Conservation (phyloP, 2,329 filamentous ascomycete species). For the Apiospora arundinis region DNA sequence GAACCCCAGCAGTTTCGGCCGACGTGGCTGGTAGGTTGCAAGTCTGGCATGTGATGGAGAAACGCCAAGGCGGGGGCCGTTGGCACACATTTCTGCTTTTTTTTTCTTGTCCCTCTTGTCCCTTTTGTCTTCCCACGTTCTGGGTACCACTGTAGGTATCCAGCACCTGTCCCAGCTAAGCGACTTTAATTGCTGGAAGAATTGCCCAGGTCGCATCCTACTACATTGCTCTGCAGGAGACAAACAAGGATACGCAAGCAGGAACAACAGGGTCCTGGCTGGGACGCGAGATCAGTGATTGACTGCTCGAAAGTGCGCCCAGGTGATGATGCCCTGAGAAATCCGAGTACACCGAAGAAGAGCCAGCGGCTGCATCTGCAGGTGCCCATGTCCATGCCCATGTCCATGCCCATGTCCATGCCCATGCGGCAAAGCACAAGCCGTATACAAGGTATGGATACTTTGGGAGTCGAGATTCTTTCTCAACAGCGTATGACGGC, state of each 20-base stretch:
- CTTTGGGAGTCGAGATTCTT: not conserved
- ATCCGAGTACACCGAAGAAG: slow-evolving; percentile 3
- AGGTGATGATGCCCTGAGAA: not conserved
- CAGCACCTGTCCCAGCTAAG: not conserved
- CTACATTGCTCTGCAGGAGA: not conserved
- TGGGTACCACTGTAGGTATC: not conserved
- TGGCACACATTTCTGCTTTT: not conserved
- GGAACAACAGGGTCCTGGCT: not conserved
- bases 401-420: not conserved
- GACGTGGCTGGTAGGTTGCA: slow-evolving; percentile 14
- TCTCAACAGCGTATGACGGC: not conserved
- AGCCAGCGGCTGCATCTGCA: not conserved
- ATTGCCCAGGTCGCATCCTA: not conserved
- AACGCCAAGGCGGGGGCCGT: slow-evolving; percentile 9
- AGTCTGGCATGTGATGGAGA: slow-evolving; percentile 18
- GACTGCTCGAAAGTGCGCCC: not conserved
- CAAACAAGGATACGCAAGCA: not conserved
- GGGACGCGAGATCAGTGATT: slow-evolving; percentile 4
- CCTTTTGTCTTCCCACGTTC: not conserved
- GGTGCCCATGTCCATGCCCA: not conserved
- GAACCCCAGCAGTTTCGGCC: slow-evolving; percentile 2
- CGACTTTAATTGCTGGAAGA: slow-evolving; percentile 15
- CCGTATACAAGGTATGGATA: not conserved
- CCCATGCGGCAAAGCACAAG: not conserved
- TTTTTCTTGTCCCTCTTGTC: not conserved